Evolutionary conservation across 108 stramenopile genomes (phyloP).

Genomic region (Nannochloropsis granulata): DNA sequence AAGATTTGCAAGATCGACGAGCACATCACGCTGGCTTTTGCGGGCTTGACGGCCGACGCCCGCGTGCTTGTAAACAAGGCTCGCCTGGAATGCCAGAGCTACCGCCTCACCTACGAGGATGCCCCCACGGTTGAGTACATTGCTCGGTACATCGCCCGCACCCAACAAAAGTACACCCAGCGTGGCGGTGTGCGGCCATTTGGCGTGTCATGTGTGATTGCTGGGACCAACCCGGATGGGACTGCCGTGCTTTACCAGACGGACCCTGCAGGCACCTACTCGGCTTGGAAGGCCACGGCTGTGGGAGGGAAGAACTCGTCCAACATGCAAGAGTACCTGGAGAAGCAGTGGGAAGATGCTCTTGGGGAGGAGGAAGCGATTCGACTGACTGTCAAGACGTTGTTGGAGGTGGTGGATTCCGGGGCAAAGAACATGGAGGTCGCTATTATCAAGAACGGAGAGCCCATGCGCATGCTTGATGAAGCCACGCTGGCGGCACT

Average conservation of each 20-base stretch:
- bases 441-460: neutral
- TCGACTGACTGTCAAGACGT: conserved; percentile 73
- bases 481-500: conserved; percentile 22
- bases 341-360: conserved; percentile 82
- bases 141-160: conserved; percentile 85
- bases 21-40: conserved; percentile 86
- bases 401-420: conserved; percentile 96
- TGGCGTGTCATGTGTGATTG: conserved; percentile 61
- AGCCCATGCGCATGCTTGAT: conserved; percentile 6
- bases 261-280: conserved; percentile 97
- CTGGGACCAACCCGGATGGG: conserved; percentile 53
- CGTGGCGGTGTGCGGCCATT: conserved; percentile 97
- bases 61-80: conserved; percentile 87
- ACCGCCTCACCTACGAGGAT: conserved; percentile 97
- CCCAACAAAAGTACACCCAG: conserved; percentile 98
- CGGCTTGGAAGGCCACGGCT: conserved; percentile 94
- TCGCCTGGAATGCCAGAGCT: conserved; percentile 80
- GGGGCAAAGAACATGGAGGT: conserved; percentile 92
- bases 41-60: conserved; percentile 98
- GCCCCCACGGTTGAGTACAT: conserved; percentile 92
- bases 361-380: conserved; percentile 65
- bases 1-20: conserved; percentile 94
- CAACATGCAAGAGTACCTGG: conserved; percentile 88
- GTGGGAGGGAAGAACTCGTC: conserved; percentile 92
- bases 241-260: conserved; percentile 77